phyloP scores from a whole-genome alignment of 495 filamentous ascomycete species.

The Penicillium malachiteum region DNA sequence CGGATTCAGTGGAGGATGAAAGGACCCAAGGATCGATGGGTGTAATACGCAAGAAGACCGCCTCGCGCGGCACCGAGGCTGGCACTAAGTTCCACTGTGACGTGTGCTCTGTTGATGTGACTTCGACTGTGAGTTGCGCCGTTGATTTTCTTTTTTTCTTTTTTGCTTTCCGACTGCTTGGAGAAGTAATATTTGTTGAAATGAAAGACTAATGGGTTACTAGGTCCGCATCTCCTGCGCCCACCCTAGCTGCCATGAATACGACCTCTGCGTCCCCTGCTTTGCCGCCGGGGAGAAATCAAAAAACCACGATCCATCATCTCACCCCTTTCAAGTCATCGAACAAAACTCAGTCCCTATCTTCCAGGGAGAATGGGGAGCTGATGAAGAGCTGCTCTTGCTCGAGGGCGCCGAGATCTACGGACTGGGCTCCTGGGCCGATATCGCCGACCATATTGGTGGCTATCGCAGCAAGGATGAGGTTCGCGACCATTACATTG shows the following conservation, averaged over 20 bases:
- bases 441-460: slow-evolving; percentile 97
- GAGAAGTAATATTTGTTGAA: background rate
- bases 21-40: slow-evolving; percentile 63
- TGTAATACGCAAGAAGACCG: slow-evolving; percentile 94
- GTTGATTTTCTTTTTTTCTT: too few relatives aligned
- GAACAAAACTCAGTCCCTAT: slow-evolving; percentile 98
- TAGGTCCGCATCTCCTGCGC: slow-evolving; percentile 95
- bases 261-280: slow-evolving; percentile 95
- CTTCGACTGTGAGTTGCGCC: slow-evolving; percentile 70
- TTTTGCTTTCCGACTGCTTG: too few relatives aligned
- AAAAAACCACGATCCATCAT: slow-evolving; percentile 76
- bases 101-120: slow-evolving; percentile 92
- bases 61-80: slow-evolving; percentile 81
- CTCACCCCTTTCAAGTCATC: slow-evolving; percentile 88
- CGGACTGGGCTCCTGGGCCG: slow-evolving; percentile 93
- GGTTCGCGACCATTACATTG: slow-evolving; percentile 87
- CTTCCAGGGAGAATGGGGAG: slow-evolving; percentile 92
- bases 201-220: slow-evolving; percentile 3
- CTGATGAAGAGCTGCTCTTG: slow-evolving; percentile 90
- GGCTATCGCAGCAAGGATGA: slow-evolving; percentile 93
- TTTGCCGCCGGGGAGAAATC: slow-evolving; percentile 78
- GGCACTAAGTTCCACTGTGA: slow-evolving; percentile 96
- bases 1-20: slow-evolving; percentile 45
- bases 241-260: slow-evolving; percentile 78
- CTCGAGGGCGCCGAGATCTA: slow-evolving; percentile 98